Evolutionary conservation across 345 rosid species (phyloP).

Genomic region (Mangifera indica): DNA sequence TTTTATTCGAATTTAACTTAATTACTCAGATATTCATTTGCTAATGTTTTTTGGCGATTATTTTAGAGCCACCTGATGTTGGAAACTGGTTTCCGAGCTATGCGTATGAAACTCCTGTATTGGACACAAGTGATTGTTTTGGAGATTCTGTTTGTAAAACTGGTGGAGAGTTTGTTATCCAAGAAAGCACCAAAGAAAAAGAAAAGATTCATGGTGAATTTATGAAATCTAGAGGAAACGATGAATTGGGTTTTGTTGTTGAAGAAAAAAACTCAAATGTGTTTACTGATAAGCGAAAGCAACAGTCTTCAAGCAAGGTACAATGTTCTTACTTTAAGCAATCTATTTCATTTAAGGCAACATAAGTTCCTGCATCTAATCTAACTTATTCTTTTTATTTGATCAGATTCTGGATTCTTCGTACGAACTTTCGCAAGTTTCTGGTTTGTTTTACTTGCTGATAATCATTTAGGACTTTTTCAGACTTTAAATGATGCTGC

Average conservation of each 20-base stretch:
- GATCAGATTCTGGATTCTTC: slow-evolving; percentile 34
- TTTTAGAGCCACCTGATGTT: slow-evolving; percentile 60
- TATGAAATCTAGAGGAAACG: slow-evolving; percentile 13
- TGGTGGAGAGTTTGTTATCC: slow-evolving; percentile 11
- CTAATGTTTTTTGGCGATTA: neutral
- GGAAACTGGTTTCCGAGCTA: slow-evolving; percentile 66
- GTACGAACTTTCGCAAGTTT: slow-evolving; percentile 28
- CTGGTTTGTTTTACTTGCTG: slow-evolving; percentile 35
- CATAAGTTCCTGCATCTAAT: neutral
- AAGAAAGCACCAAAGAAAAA: neutral
- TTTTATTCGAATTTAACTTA: neutral
- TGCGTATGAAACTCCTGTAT: slow-evolving; percentile 46
- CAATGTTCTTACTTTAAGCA: neutral
- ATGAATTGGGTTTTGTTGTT: slow-evolving; percentile 10
- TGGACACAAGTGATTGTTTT: slow-evolving; percentile 31
- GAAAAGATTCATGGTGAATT: slow-evolving; percentile 4
- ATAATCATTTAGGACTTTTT: neutral
- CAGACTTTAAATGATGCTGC: neutral
- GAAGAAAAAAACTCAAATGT: slow-evolving; percentile 13
- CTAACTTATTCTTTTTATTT: neutral
- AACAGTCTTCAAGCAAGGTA: slow-evolving; percentile 28
- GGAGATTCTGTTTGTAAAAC: slow-evolving; percentile 19
- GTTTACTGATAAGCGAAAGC: slow-evolving; percentile 5
- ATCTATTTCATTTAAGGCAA: neutral
- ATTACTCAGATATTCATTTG: neutral